Base-by-base conservation (phyloP, 208 protist species). In the Histomonas meleagridis region DNA sequence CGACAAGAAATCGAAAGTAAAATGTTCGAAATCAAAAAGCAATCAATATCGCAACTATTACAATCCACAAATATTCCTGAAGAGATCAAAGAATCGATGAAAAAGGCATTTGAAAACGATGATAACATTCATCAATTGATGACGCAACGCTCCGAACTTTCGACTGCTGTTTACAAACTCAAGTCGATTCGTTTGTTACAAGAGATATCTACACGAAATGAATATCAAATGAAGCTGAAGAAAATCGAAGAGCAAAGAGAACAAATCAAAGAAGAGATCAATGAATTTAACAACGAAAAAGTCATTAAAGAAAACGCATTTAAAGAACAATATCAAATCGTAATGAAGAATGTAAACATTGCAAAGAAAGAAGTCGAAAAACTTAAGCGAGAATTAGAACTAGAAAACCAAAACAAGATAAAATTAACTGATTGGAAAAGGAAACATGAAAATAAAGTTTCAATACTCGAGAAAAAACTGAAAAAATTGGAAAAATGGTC, bases 361-460 rank as follows among this genome's bases (percentile, higher is more conserved):
- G 76, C 76, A 38, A 46, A 86, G 38, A 86, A 86, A 55, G 76
- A 86, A 86, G 76, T 86, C 32, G 76, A 86, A 55, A 86, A 86
- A 49, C 46, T 86, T 35, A 32, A 46, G 38, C 51, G 76, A 86
- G 76, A 86, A 49, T 46, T 86, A 40, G 76, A 86, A 55, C 16
- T 86, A 5, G 76, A 86, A 57, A 86, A 86, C 46, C 51, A 86
- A n/a, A 86, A 86, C 32, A 51, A 46, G 38, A 51, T 18, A 18
- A 86, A 86, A 38, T 28, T 86, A 3, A 32, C 46, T 51, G 76
- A 86, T 38, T 86, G 76, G 76, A 51, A 46, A 38, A 32, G 16
- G 46, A 86, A 86, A 49, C 76, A 86, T 49, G 76, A 86, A 35
- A 86, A 86, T 26, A 26, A 46, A 57, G 76, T 86, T 38, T 12